These are phyloP conservation scores for Trichothecium roseum DNA, from an alignment of 2,329 filamentous ascomycete species.

Conservation along the genomic window DNA sequence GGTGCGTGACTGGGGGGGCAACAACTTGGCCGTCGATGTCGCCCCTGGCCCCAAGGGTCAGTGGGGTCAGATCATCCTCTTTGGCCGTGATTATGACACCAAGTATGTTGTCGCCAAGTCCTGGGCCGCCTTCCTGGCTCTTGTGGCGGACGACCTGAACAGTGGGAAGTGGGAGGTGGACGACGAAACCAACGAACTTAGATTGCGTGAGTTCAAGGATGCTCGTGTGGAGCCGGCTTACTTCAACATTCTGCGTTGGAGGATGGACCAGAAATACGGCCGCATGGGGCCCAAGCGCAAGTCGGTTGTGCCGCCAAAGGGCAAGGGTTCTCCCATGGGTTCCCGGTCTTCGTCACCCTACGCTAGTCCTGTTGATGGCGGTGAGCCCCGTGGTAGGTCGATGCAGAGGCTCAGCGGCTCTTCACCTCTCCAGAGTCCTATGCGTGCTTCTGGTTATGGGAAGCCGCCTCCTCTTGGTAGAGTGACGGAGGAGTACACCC, in stretches of 20 bases:
- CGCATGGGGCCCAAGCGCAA: conserved; percentile 46
- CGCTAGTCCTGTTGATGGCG: conserved; percentile 49
- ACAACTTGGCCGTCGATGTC: conserved; percentile 89
- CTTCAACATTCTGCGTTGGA: conserved; percentile 90
- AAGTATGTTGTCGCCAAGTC: conserved; percentile 94
- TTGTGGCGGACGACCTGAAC: conserved; percentile 80
- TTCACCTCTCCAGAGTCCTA: conserved; percentile 54
- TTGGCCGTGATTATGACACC: conserved; percentile 94
- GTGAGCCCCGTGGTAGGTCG: conserved; percentile 57
- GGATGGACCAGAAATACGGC: conserved; percentile 90
- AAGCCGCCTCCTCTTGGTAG: conserved; percentile 64
- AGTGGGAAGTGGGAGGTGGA: conserved; percentile 88
- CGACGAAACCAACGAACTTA: conserved; percentile 84
- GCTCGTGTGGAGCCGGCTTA: conserved; percentile 85
- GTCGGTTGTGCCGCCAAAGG: conserved; percentile 34
- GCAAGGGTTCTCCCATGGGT: conserved; percentile 31
- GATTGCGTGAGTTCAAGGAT: conserved; percentile 83
- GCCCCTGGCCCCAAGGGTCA: conserved; percentile 80
- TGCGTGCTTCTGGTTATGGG: conserved; percentile 47
- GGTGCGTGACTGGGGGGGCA: conserved; percentile 95
- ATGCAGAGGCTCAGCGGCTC: conserved; percentile 59
- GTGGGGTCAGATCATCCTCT: conserved; percentile 96
- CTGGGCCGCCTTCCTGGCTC: conserved; percentile 79
- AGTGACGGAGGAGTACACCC: conserved; percentile 57
- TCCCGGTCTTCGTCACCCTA: conserved; percentile 51